Evolutionary conservation across 2,329 filamentous ascomycete genomes (phyloP).

Genomic region (Xylaria hypoxylon): DNA sequence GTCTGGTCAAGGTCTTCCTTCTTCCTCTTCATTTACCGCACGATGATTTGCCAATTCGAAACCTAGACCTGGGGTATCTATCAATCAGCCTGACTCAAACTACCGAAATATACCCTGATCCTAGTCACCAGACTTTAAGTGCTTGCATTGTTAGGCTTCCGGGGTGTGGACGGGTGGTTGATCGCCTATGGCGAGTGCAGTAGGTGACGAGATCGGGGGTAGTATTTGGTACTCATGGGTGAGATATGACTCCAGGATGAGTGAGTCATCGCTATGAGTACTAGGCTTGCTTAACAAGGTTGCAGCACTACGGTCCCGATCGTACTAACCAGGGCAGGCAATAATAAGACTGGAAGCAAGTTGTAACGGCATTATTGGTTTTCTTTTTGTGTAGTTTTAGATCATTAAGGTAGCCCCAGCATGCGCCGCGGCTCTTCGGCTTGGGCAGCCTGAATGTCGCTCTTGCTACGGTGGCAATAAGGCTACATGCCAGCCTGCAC

Average conservation of each 20-base stretch:
- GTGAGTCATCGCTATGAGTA: conserved; percentile 25
- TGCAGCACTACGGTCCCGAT: background rate
- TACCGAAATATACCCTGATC: background rate
- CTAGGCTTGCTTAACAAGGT: too few relatives aligned
- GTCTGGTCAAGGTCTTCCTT: background rate
- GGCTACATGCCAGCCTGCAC: background rate
- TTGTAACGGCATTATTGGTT: background rate
- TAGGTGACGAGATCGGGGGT: too few relatives aligned
- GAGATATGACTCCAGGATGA: conserved; percentile 23
- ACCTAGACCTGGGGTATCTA: conserved; percentile 4
- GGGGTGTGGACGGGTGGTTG: background rate
- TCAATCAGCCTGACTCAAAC: background rate
- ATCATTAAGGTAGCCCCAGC: background rate
- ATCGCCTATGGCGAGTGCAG: background rate
- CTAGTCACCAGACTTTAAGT: conserved; percentile 35
- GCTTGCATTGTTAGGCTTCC: conserved; percentile 36
- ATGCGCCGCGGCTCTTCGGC: background rate
- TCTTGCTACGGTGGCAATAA: background rate
- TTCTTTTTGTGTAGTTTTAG: background rate
- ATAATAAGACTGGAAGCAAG: background rate
- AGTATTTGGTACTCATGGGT: background rate
- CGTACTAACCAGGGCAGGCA: background rate
- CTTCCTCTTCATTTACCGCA: too few relatives aligned
- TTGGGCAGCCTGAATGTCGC: background rate
- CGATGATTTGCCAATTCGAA: conserved; percentile 40